These are phyloP conservation scores for Cenchrus fungigraminus DNA, from an alignment of 176 grass and related monocot genomes.

Conservation along the genomic window DNA sequence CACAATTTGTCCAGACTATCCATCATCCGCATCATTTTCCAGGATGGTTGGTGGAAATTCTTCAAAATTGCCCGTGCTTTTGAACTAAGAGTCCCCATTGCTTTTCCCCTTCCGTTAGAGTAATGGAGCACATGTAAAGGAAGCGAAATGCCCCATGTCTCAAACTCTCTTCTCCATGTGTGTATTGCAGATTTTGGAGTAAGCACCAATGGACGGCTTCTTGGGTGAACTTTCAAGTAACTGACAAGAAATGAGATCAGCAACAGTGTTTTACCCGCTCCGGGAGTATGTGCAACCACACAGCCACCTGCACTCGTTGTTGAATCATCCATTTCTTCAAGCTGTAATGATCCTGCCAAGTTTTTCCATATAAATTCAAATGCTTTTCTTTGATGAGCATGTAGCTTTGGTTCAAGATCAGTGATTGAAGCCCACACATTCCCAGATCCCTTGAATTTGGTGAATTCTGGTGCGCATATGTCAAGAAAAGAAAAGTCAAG, in stretches of 20 bases:
- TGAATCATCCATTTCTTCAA: constrained; percentile 55
- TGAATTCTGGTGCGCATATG: constrained; percentile 45
- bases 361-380: constrained; percentile 96
- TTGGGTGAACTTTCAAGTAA: constrained; percentile 80
- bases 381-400: constrained; percentile 80
- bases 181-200: constrained; percentile 82
- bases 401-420: constrained; percentile 64
- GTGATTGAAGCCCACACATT: constrained; percentile 69
- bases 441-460: constrained; percentile 43
- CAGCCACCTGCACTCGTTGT: constrained; percentile 71
- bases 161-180: constrained; percentile 86
- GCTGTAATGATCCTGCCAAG: constrained; percentile 56
- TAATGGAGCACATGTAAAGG: constrained; percentile 69
- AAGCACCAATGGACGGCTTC: constrained; percentile 81
- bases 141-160: constrained; percentile 75
- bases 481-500: constrained; percentile 44
- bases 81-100: constrained; percentile 31
- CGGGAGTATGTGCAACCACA: constrained; percentile 90
- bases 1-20: constrained; percentile 74
- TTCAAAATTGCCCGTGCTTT: constrained; percentile 42
- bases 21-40: constrained; percentile 51
- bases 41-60: constrained; percentile 40
- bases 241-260: constrained; percentile 83
- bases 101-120: constrained; percentile 32
- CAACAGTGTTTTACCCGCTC: constrained; percentile 83